Conservation (phyloP, 1,284 basidiomycete species). For the Tausonia pullulans region DNA sequence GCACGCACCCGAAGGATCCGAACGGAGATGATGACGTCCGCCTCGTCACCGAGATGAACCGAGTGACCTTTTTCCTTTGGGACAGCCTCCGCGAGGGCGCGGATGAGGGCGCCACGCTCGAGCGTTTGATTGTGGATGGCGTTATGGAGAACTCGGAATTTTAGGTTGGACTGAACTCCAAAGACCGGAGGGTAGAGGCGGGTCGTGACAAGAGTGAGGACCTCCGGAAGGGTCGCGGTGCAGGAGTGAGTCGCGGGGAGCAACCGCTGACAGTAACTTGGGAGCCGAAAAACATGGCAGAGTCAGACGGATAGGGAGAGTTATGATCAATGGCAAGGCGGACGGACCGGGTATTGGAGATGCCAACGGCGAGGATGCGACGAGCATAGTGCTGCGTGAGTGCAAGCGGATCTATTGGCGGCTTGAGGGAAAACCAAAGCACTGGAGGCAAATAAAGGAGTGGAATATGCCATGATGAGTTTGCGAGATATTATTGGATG, state of each 20-base stretch:
- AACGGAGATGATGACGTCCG: not conserved
- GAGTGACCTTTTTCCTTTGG: constrained; percentile 1
- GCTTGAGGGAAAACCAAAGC: constrained; percentile 8
- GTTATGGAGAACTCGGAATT: constrained; percentile 7
- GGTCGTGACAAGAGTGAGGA: constrained; percentile 2
- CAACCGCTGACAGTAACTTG: not conserved
- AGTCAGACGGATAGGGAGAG: not conserved
- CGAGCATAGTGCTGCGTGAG: not conserved
- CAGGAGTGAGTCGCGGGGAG: constrained; percentile 2
- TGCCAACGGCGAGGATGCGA: constrained; percentile 1
- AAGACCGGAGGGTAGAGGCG: constrained; percentile 4
- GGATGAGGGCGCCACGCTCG: not conserved
- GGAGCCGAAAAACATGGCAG: not conserved
- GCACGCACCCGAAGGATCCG: not conserved
- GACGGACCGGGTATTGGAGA: not conserved
- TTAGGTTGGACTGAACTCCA: not conserved
- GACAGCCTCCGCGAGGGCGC: not conserved
- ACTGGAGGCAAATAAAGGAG: not conserved
- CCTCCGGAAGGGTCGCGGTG: not conserved
- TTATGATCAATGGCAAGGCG: not conserved
- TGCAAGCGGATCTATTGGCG: constrained; percentile 1
- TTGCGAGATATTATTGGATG: not conserved
- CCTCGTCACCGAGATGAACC: constrained; percentile 1
- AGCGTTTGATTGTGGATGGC: constrained; percentile 5
- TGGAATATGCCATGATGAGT: too few relatives aligned